phyloP scores from a whole-genome alignment of 2,329 filamentous ascomycete genomes.

The Bipolaris gigantea region DNA sequence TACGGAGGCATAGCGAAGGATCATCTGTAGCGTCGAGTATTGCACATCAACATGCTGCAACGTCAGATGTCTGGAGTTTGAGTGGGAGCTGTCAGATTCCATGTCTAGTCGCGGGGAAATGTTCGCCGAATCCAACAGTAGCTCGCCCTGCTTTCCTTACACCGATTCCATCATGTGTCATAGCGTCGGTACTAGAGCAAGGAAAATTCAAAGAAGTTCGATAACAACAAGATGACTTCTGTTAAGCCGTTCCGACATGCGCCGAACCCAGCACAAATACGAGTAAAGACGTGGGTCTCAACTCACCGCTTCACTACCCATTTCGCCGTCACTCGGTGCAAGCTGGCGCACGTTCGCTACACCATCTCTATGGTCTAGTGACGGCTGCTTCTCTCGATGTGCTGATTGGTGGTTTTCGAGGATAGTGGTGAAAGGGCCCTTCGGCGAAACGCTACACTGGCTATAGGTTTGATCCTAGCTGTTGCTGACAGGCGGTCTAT shows the following conservation, averaged over 20 bases:
- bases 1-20: background rate
- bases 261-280: conserved; percentile 2
- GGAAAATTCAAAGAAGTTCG: background rate
- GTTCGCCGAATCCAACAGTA: background rate
- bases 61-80: background rate
- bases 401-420: background rate
- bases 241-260: conserved; percentile 4
- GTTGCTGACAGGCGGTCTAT: background rate
- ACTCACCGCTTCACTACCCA: conserved; percentile 12
- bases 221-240: background rate
- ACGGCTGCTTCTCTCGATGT: background rate
- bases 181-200: background rate
- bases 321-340: background rate
- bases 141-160: conserved; percentile 1
- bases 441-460: conserved; percentile 9
- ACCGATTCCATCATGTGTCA: conserved; percentile 7
- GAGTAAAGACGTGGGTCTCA: conserved; percentile 7
- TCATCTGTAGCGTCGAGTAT: background rate
- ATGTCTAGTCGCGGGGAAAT: background rate
- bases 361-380: background rate
- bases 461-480: background rate
- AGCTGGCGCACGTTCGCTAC: background rate
- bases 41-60: background rate
- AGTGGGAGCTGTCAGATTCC: background rate
- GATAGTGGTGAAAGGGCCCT: background rate